Conservation (phyloP, 2,329 filamentous ascomycete genomes). For the Helminthosporium solani region DNA sequence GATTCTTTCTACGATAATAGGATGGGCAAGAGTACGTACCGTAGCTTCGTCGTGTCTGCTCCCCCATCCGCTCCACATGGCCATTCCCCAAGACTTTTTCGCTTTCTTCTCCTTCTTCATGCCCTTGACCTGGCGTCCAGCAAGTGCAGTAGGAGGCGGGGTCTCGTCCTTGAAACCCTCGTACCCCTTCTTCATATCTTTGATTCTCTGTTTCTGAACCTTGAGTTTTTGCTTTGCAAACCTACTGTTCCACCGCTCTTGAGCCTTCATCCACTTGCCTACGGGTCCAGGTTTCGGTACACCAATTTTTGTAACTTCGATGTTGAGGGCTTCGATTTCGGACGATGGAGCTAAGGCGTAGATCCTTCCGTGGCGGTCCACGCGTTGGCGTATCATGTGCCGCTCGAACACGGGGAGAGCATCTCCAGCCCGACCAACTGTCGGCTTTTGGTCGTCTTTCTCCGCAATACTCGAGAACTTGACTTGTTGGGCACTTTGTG, state of each 20-base stretch:
- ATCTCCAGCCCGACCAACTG: slow-evolving; percentile 84
- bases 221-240: slow-evolving; percentile 69
- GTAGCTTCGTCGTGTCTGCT: slow-evolving; percentile 83
- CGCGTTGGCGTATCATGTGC: slow-evolving; percentile 89
- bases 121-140: slow-evolving; percentile 62
- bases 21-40: slow-evolving; percentile 47
- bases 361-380: slow-evolving; percentile 75
- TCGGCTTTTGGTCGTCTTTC: slow-evolving; percentile 13
- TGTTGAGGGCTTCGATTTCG: slow-evolving; percentile 65
- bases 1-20: no score
- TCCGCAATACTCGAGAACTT: slow-evolving; percentile 20
- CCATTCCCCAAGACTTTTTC: slow-evolving; percentile 72
- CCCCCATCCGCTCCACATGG: slow-evolving; percentile 84
- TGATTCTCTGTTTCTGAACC: slow-evolving; percentile 71
- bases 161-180: slow-evolving; percentile 69
- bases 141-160: slow-evolving; percentile 82
- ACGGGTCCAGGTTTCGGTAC: slow-evolving; percentile 78
- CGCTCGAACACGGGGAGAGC: slow-evolving; percentile 74
- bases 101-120: slow-evolving; percentile 53
- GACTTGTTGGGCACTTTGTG: slow-evolving; percentile 16
- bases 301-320: slow-evolving; percentile 68
- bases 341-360: slow-evolving; percentile 64
- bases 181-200: slow-evolving; percentile 71
- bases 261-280: slow-evolving; percentile 77
- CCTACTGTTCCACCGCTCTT: slow-evolving; percentile 69